A percentile compares a stretch with the other conserved stretches of the same genome.
phyloP scores from a whole-genome alignment of 148 eudicot genomes.

The Silene conica region DNA sequence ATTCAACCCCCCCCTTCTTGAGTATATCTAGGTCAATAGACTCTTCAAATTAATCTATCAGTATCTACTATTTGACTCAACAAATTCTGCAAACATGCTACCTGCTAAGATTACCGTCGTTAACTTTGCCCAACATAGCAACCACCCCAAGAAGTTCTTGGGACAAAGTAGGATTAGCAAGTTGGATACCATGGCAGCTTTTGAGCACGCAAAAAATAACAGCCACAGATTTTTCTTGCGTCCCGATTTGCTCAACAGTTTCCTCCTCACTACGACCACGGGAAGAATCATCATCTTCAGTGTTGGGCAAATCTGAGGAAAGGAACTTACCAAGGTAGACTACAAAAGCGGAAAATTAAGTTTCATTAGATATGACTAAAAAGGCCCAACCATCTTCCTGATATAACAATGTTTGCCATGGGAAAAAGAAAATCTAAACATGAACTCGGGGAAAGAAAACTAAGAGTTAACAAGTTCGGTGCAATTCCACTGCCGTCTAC shows the following conservation, averaged over 20 bases:
- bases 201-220: constrained; percentile 46
- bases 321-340: constrained; percentile 59
- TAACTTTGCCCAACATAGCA: no score
- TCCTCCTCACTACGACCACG: constrained; percentile 27
- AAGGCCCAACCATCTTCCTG: not conserved
- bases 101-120: constrained; percentile 82
- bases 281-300: constrained; percentile 36
- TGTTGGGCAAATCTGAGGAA: constrained; percentile 32
- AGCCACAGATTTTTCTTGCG: constrained; percentile 75
- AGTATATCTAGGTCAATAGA: no score
- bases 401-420: not conserved
- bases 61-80: not conserved
- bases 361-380: not conserved
- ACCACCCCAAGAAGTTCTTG: no score
- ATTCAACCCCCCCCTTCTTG: no score
- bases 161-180: no score
- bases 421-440: no score
- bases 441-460: no score
- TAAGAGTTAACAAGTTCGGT: not conserved
- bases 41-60: not conserved
- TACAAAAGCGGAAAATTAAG: constrained; percentile 23
- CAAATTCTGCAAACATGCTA: constrained; percentile 24
- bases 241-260: constrained; percentile 47
- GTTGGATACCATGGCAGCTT: no score
- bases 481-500: not conserved